A percentile compares a stretch with the other conserved stretches of the same genome.
Evolutionary conservation across 2,329 filamentous ascomycete species (phyloP).

Genomic region (Xylariales sp.): DNA sequence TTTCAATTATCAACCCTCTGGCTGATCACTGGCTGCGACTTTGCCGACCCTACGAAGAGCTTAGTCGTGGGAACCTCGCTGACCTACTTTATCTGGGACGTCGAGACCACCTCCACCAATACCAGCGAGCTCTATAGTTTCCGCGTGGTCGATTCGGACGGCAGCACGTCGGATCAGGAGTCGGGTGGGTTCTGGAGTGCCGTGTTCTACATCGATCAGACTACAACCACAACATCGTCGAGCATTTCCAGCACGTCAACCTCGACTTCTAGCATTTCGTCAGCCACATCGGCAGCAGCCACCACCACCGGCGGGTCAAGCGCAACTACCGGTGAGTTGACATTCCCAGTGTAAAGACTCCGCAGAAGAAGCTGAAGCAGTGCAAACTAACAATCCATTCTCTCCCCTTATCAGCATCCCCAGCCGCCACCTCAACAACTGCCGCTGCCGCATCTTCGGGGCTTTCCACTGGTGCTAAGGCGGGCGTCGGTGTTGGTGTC

Average conservation of each 20-base stretch:
- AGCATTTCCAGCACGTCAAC: background rate
- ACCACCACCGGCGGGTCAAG: too few relatives aligned
- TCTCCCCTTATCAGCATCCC: too few relatives aligned
- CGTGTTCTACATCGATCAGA: background rate
- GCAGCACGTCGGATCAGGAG: background rate
- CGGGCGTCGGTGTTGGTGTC: background rate
- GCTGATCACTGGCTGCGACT: conserved; percentile 6
- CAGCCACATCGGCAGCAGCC: background rate
- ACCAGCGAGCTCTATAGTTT: conserved; percentile 2
- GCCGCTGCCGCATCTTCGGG: too few relatives aligned
- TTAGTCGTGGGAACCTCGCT: background rate
- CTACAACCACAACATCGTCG: background rate
- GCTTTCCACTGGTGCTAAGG: background rate
- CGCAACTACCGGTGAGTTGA: too few relatives aligned
- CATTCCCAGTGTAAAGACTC: too few relatives aligned
- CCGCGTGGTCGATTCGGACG: conserved; percentile 3
- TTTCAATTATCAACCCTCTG: conserved; percentile 2
- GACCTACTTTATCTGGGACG: conserved; percentile 2
- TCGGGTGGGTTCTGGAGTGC: background rate
- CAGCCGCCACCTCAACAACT: too few relatives aligned
- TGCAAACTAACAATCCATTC: too few relatives aligned
- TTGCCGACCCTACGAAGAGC: conserved; percentile 2
- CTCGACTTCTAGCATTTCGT: background rate
- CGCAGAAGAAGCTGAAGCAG: too few relatives aligned
- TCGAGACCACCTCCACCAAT: conserved; percentile 4